These are phyloP conservation scores for Inga leiocalycina DNA, from an alignment of 306 rosid species.

Conservation along the genomic window DNA sequence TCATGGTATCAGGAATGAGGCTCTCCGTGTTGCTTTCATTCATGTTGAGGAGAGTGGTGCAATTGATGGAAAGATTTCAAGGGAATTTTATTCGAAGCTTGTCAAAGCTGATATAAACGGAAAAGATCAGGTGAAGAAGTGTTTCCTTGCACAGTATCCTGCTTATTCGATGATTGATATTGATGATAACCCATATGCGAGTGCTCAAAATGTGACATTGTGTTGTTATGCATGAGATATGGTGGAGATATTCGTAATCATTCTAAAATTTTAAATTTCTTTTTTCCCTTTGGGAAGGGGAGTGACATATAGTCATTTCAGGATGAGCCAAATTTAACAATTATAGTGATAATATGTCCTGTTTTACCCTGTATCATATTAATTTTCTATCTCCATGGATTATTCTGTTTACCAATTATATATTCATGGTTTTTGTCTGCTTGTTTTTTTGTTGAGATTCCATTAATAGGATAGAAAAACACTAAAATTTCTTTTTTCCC, in stretches of 20 bases:
- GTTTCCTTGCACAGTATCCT: slow-evolving; percentile 22
- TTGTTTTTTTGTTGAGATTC: not conserved
- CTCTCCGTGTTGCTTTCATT: slow-evolving; percentile 97
- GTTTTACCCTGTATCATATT: not conserved
- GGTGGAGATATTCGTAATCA: not conserved
- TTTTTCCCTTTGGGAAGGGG: not conserved
- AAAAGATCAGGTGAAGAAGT: slow-evolving; percentile 83
- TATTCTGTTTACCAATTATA: not conserved
- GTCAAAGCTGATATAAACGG: slow-evolving; percentile 93
- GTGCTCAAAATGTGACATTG: not conserved
- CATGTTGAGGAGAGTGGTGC: slow-evolving; percentile 69
- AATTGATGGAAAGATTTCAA: slow-evolving; percentile 50
- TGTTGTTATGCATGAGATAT: not conserved
- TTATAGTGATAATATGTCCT: not conserved
- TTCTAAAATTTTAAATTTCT: not conserved
- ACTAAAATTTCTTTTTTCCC: not conserved
- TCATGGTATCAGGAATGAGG: slow-evolving; percentile 74
- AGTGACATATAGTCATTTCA: not conserved
- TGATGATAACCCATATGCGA: not conserved
- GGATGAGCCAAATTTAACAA: not conserved
- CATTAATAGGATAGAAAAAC: not conserved
- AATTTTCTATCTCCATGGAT: not conserved
- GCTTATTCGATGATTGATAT: not conserved
- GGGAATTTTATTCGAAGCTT: slow-evolving; percentile 86
- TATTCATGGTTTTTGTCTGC: not conserved